A percentile compares a stretch with the other conserved stretches of the same genome.
These are phyloP conservation scores for Phytophthora rubi DNA, from an alignment of 352 stramenopile species.

Conservation along the genomic window DNA sequence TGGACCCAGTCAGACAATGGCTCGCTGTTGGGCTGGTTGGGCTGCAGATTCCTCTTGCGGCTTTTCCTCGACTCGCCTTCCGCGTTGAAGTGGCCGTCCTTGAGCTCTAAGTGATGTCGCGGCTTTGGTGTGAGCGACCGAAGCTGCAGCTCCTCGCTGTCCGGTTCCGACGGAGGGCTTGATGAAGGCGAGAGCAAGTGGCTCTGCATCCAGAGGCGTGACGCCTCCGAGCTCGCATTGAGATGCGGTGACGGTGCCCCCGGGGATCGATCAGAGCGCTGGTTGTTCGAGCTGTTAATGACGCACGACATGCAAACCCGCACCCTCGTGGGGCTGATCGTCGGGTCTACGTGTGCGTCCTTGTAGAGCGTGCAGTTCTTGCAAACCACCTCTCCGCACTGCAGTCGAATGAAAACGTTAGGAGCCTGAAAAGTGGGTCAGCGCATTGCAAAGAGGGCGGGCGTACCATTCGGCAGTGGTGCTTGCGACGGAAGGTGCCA, in stretches of 20 bases:
- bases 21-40: constrained; percentile 31
- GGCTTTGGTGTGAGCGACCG: constrained; percentile 29
- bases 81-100: constrained; percentile 39
- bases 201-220: constrained; percentile 60
- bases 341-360: constrained; percentile 55
- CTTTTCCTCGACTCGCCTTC: constrained; percentile 38
- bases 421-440: background rate
- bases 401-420: constrained; percentile 7
- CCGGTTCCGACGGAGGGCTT: constrained; percentile 37
- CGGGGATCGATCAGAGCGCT: constrained; percentile 5
- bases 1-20: constrained; percentile 50
- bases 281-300: constrained; percentile 51
- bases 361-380: constrained; percentile 83
- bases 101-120: constrained; percentile 24
- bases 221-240: constrained; percentile 44
- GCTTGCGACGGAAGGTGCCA: constrained; percentile 83
- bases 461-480: constrained; percentile 85
- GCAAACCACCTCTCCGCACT: constrained; percentile 86
- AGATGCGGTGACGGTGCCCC: constrained; percentile 18
- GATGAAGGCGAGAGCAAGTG: constrained; percentile 72
- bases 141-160: constrained; percentile 44
- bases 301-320: constrained; percentile 85
- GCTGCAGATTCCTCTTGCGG: constrained; percentile 13
- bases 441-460: background rate
- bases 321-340: constrained; percentile 65